Base-by-base conservation (phyloP, 2,329 filamentous ascomycete species). In the Hypoxylon sp. region DNA sequence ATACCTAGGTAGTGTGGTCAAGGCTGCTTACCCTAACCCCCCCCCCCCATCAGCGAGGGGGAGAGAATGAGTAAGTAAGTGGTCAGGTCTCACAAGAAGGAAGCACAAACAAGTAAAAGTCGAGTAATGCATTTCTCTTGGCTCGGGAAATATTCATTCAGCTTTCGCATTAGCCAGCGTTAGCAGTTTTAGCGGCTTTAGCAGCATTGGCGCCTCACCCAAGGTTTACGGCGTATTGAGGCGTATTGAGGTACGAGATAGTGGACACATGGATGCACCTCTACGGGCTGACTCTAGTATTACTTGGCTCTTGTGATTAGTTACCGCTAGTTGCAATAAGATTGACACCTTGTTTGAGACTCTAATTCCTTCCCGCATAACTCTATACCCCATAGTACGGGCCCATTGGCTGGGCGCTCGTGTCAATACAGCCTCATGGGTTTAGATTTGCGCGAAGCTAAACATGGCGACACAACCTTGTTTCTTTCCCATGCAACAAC, bases 311-410 rank as follows among this genome's bases (percentile, higher is more conserved):
- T 56, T 42, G 35, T 15, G 44, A 51, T 51, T 47, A 67, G 55
- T 58, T 58, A 52, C 67, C 59, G 63, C 67, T 67, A 69, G 48
- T 69, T 55, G 60, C 63, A 63, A 67, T 63, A 57, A 37, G 37
- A 69, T 53, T 69, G 56, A 67, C 63, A 69, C 67, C 59, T 67
- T 69, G 67, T 69, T 69, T 69, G 64, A 67, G 59, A 67, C 60
- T 64, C 58, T 67, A 64, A 52, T 67, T 67, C 51, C 59, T 60
- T 69, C 63, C 55, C 55, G 51, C 64, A 63, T 54, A 24, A 63
- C 46, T 51, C 56, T 44, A 61, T 53, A 65, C 51, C 58, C 46
- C 52, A 24, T 42, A 15, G 19, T 10, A 27, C 24, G 10, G 4
- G 10, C 32, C 32, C 48, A 15, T 51, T 47, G 27, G 13, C 21